Percentiles rank a stretch among this genome's conserved stretches.
Conservation (phyloP, 805 yeast genomes). For the Ogataea ganodermae region DNA sequence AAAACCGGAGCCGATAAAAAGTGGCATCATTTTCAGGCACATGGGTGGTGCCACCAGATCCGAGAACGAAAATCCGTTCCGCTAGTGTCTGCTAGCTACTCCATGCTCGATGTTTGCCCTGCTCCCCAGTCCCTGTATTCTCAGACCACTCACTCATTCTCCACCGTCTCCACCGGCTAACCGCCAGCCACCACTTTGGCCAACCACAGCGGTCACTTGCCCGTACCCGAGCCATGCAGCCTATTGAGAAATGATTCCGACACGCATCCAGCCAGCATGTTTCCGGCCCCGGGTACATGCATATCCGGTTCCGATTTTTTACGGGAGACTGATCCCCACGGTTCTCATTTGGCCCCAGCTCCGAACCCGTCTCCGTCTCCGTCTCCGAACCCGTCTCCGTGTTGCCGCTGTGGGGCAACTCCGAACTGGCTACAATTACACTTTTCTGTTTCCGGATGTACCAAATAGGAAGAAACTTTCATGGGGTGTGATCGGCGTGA, state of each 20-base stretch:
- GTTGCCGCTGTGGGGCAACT: conserved; percentile 8
- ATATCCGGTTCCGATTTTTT: conserved; percentile 8
- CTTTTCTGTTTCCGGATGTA: not conserved
- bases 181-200: not conserved
- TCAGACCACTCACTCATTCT: not conserved
- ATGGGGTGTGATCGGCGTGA: conserved; percentile 2
- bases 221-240: conserved; percentile 1
- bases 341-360: conserved; percentile 8
- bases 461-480: too few relatives aligned
- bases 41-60: conserved; percentile 3
- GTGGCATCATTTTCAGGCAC: conserved; percentile 6
- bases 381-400: conserved; percentile 10
- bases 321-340: not conserved
- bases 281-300: not conserved
- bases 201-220: not conserved
- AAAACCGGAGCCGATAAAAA: conserved; percentile 8
- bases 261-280: not conserved
- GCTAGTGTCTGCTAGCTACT: too few relatives aligned
- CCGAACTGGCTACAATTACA: not conserved
- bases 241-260: not conserved
- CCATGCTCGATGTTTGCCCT: too few relatives aligned
- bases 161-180: not conserved
- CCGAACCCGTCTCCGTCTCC: conserved; percentile 7
- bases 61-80: too few relatives aligned
- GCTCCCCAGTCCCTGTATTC: too few relatives aligned